A percentile compares a stretch with the other conserved stretches of the same genome.
phyloP scores from a whole-genome alignment of 2,329 filamentous ascomycete species.

The Diaporthe aspalathi region DNA sequence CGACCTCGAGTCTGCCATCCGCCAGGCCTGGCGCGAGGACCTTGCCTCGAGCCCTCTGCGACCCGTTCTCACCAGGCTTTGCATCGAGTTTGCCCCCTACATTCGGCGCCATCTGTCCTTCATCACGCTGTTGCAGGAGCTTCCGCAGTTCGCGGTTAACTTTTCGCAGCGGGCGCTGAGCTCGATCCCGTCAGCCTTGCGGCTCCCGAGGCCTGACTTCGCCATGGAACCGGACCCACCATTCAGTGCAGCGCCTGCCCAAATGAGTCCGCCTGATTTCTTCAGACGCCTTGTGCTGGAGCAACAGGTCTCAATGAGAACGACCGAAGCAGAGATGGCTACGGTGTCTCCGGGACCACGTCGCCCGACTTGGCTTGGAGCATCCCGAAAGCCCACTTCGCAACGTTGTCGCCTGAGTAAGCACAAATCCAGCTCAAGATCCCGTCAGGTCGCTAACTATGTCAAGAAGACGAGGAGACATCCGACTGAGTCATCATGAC shows the following conservation, averaged over 20 bases:
- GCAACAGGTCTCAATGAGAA: not conserved
- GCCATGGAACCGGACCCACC: not conserved
- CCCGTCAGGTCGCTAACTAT: not conserved
- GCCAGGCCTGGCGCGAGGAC: conserved; percentile 10
- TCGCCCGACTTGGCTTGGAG: not conserved
- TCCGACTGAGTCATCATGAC: not conserved
- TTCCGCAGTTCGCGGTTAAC: not conserved
- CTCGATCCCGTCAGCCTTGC: not conserved
- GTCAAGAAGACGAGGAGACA: not conserved
- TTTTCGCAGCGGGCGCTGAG: not conserved
- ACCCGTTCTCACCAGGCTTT: not conserved
- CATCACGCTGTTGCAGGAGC: not conserved
- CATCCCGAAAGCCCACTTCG: no score
- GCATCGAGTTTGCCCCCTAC: not conserved
- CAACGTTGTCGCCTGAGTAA: not conserved
- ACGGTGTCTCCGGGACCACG: not conserved
- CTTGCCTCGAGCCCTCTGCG: not conserved
- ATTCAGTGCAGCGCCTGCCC: not conserved
- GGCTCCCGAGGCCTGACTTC: not conserved
- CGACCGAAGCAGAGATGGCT: not conserved
- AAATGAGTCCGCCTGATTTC: not conserved
- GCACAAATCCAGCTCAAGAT: not conserved
- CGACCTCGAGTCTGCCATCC: conserved; percentile 15
- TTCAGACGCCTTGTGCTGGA: not conserved
- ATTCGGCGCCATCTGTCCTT: not conserved